phyloP scores from a whole-genome alignment of 129 eudicot genomes.

The Glebionis coronaria region DNA sequence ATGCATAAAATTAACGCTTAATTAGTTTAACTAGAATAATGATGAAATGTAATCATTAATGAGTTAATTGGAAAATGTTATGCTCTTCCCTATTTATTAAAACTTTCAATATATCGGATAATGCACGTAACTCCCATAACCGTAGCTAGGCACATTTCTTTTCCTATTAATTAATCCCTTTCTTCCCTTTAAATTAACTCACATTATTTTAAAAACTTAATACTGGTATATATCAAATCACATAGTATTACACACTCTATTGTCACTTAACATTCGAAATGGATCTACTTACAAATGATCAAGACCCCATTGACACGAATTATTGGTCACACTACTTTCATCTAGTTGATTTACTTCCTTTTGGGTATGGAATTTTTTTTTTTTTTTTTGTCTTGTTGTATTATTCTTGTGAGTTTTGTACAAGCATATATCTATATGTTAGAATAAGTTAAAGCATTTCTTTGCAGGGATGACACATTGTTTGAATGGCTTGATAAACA shows the following conservation, averaged over 20 bases:
- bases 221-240: constrained; percentile 16
- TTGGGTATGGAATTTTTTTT: neutral
- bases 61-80: constrained; percentile 30
- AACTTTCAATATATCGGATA: constrained; percentile 20
- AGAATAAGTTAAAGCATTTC: neutral
- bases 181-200: neutral
- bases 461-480: constrained; percentile 4
- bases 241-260: neutral
- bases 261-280: neutral
- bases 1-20: constrained; percentile 1
- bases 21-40: neutral
- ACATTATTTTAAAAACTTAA: no score
- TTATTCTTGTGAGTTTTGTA: neutral
- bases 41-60: constrained; percentile 24
- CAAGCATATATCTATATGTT: no score
- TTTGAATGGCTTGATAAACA: neutral
- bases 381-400: neutral
- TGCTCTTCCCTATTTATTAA: constrained; percentile 22
- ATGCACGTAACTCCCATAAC: constrained; percentile 24
- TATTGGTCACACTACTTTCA: constrained; percentile 7
- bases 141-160: constrained; percentile 28
- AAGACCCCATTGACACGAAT: neutral
- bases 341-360: constrained; percentile 5
- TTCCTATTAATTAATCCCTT: constrained; percentile 13
- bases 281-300: constrained; percentile 24